These are phyloP conservation scores for Astrocystis sublimbata DNA, from an alignment of 495 filamentous ascomycete genomes.

Conservation along the genomic window DNA sequence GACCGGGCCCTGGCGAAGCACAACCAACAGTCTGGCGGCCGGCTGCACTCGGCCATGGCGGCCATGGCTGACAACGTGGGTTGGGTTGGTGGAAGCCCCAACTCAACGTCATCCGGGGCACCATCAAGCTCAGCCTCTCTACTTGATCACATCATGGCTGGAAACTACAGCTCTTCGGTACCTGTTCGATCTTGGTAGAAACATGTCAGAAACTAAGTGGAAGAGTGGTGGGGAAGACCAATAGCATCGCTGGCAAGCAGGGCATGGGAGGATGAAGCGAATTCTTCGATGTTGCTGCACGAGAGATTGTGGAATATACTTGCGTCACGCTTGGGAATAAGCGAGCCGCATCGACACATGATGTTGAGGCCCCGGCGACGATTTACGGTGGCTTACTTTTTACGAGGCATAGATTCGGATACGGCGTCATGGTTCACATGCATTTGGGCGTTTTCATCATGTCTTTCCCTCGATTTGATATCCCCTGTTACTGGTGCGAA, in stretches of 20 bases:
- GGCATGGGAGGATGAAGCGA: not conserved
- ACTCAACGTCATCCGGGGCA: constrained; percentile 28
- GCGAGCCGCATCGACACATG: constrained; percentile 10
- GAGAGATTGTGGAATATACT: constrained; percentile 5
- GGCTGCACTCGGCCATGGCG: constrained; percentile 76
- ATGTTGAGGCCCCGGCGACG: not conserved
- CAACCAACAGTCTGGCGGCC: constrained; percentile 82
- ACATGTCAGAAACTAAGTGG: no score
- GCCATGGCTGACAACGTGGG: constrained; percentile 72
- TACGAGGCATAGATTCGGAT: constrained; percentile 20
- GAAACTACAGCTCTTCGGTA: constrained; percentile 75
- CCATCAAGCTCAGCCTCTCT: constrained; percentile 53
- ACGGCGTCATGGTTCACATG: constrained; percentile 17
- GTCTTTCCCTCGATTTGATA: constrained; percentile 16
- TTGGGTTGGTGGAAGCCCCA: constrained; percentile 68
- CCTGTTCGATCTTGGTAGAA: constrained; percentile 40
- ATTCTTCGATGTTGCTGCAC: constrained; percentile 8
- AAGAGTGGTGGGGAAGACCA: no score
- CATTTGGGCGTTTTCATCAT: constrained; percentile 13
- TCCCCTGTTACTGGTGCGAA: constrained; percentile 5
- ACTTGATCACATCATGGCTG: constrained; percentile 75
- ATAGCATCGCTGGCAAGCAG: not conserved
- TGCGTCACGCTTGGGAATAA: constrained; percentile 4
- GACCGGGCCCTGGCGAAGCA: constrained; percentile 86
- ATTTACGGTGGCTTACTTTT: constrained; percentile 14